Evolutionary conservation across 805 yeast species (phyloP).

Genomic region (Wickerhamomyces sydowiorum): DNA sequence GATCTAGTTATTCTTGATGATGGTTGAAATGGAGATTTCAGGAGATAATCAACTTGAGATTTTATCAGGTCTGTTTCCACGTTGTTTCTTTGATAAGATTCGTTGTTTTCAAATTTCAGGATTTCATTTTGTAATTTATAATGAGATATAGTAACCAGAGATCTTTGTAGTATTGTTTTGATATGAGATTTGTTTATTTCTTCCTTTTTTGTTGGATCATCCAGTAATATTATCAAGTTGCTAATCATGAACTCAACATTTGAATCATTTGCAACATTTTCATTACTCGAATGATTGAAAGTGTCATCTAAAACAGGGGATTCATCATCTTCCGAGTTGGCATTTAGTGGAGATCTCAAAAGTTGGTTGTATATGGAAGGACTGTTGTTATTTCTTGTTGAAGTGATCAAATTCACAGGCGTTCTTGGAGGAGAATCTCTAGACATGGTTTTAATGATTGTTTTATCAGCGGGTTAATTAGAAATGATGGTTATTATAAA

Average conservation of each 20-base stretch:
- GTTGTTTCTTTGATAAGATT: constrained; percentile 13
- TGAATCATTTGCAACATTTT: neutral
- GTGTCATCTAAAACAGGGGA: neutral
- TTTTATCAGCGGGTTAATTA: neutral
- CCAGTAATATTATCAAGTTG: constrained; percentile 1
- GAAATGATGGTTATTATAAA: no score
- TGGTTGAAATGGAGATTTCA: constrained; percentile 17
- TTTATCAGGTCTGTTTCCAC: constrained; percentile 19
- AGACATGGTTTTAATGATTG: no score
- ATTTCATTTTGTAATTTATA: constrained; percentile 17
- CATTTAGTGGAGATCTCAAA: constrained; percentile 4
- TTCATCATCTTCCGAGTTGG: neutral
- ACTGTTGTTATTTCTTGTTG: neutral
- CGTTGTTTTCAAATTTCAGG: constrained; percentile 14
- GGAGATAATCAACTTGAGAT: constrained; percentile 15
- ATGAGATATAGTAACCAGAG: constrained; percentile 13
- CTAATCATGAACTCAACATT: constrained; percentile 1
- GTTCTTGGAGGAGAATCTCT: constrained; percentile 2
- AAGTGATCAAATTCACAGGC: constrained; percentile 4
- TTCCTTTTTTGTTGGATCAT: neutral
- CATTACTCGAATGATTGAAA: neutral
- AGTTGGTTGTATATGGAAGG: constrained; percentile 6
- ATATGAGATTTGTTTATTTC: constrained; percentile 2
- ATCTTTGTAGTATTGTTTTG: constrained; percentile 4
- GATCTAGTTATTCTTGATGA: neutral